Evolutionary conservation across 2,329 filamentous ascomycete genomes (phyloP), one percentile per base, ranked within the genome.

Genomic region (Fusarium dimerum): DNA sequence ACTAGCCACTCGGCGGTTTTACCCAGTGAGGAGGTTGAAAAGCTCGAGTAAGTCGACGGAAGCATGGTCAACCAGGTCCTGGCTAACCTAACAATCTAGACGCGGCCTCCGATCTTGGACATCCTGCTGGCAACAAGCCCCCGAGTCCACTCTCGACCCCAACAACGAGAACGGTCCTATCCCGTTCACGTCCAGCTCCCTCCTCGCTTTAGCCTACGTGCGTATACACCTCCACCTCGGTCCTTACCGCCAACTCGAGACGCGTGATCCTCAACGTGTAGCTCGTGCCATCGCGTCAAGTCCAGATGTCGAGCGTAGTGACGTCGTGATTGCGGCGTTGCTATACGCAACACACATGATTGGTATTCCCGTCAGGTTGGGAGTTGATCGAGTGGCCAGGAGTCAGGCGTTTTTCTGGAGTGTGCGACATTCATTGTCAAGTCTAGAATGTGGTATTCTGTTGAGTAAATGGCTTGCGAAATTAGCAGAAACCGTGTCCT

Each of bases 401-500:
- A 83, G 78, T 15, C 79, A 83, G 46, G 78, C 79, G 0, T 79
- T 81, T 42, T 78, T 82, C 44, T 83, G 80, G 80, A 81, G 78
- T 5, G 79, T 81, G 3, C 72, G 81, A n/a, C 80, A 83, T 47
- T 79, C 79, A 0, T 69, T 83, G 0, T 80, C 78, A 5, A 78
- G 77, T 1, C 69, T 84, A 0, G 81, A 84, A 57, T 82, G 79
- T 17, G 79, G 78, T 0, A 74, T 83, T 0, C 66, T 84, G 3
- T 65, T 83, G 0, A 78, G 77, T 13, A 83, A 82, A 54, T 79
- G 77, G 76, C 66, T 78, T 42, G 40, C 36, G 3, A 39, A 13
- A 5, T 16, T 39, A 7, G 20, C 20, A 26, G 20, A 26, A 26
- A 26, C 20, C 20, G 7, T 26, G 20, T 5, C 20, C 7, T 26